Percentiles rank a stretch among this genome's conserved stretches.
These are phyloP conservation scores for Symbiodinium pilosum DNA, from an alignment of 73 alveolate genomes.

Conservation along the genomic window DNA sequence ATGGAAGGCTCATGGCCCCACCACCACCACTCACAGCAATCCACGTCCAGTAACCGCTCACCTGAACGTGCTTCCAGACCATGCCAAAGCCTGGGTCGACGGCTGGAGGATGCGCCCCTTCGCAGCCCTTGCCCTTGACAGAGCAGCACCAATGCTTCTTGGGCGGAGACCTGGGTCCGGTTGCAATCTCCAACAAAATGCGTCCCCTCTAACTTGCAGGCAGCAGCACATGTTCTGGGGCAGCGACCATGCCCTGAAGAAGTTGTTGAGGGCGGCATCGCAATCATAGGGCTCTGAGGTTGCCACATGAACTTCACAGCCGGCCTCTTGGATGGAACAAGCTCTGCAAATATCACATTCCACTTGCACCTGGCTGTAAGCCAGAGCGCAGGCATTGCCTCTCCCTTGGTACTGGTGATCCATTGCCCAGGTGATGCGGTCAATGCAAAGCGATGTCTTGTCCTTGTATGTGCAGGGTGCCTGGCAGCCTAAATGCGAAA, in stretches of 20 bases:
- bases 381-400: not conserved
- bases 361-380: constrained; percentile 15
- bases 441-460: not conserved
- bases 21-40: not conserved
- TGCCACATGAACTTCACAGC: constrained; percentile 4
- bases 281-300: not conserved
- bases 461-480: not conserved
- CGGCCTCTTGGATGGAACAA: not conserved
- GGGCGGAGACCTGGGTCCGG: not conserved
- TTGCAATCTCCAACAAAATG: not conserved
- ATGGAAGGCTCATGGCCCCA: not conserved
- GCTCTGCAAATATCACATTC: not conserved
- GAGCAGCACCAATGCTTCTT: constrained; percentile 35
- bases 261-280: constrained; percentile 24
- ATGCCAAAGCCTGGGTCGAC: constrained; percentile 17
- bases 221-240: not conserved
- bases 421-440: not conserved
- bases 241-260: not conserved
- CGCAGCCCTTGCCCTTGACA: constrained; percentile 18
- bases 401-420: not conserved
- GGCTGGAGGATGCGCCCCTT: not conserved
- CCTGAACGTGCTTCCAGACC: constrained; percentile 34
- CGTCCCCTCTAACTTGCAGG: not conserved
- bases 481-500: constrained; percentile 2
- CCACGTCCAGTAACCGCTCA: constrained; percentile 18